Evolutionary conservation across 805 yeast species (phyloP), one percentile per base, ranked within the genome.

Genomic region (Teunomyces kruisii): DNA sequence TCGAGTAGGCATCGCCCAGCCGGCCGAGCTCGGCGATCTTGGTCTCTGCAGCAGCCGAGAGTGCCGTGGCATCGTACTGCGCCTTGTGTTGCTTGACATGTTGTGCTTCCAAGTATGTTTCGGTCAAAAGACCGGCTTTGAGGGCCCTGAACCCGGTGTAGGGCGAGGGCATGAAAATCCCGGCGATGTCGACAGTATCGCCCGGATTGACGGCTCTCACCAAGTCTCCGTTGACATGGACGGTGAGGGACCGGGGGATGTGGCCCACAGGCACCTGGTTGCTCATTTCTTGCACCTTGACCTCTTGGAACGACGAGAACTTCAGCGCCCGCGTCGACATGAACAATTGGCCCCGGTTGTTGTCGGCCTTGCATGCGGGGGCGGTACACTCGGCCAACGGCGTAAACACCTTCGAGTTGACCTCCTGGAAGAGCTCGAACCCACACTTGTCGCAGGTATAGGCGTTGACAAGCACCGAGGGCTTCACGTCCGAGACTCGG

Each of bases 361-460:
- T 83, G 67, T 94, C 92, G 47, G 79, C 80, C 45, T 70, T 60
- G 72, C 99, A 94, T 52, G 81, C 83, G 22, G 77, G 77, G 1
- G 97, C 87, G 1, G 90, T 81, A 71, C 99, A 94, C 58, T 90
- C 96, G 3, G 73, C 63, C 43, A 90, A 70, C n/a, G 99, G 99
- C 24, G 86, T 83, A 68, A 88, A 95, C 36, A 87, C 83, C 61
- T 83, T 82, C 14, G 91, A 71, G 52, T 80, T 84, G 53, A 94
- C 96, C 64, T 95, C 98, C 71, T 94, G 98, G 76, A 95, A 94
- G 43, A 89, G 83, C 68, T 94, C 99, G 67, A 80, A 86, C 39
- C 99, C 99, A 75, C 99, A 94, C 57, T 86, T 86, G 63, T 94
- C 99, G 70, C 99, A 94, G 6, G 98, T 88, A 63, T 92, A 95